Evolutionary conservation across 2,329 filamentous ascomycete species (phyloP).

Genomic region (Rhinocladiella mackenziei): DNA sequence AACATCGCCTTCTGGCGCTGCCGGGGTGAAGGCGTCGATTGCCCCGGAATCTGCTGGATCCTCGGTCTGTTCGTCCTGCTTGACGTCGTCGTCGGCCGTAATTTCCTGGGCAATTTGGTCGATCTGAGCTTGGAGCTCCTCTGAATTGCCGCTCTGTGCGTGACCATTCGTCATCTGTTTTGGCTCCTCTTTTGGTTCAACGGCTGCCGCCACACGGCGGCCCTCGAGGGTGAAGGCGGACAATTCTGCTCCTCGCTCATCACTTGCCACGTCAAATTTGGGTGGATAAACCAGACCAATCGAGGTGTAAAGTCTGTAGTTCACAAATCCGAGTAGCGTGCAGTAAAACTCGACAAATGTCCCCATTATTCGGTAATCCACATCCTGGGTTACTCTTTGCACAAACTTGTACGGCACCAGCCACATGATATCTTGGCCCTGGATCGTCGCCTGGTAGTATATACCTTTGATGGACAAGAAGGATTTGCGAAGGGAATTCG

Average conservation of each 20-base stretch:
- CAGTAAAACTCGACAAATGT: slow-evolving; percentile 99
- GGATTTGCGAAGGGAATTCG: slow-evolving; percentile 86
- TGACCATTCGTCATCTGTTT: slow-evolving; percentile 52
- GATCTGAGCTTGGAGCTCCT: slow-evolving; percentile 65
- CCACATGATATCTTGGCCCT: slow-evolving; percentile 96
- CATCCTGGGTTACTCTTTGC: slow-evolving; percentile 85
- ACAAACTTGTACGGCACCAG: slow-evolving; percentile 97
- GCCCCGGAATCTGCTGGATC: slow-evolving; percentile 42
- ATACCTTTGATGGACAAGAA: slow-evolving; percentile 99
- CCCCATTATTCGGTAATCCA: slow-evolving; percentile 98
- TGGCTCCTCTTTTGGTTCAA: slow-evolving; percentile 48
- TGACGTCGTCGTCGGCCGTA: slow-evolving; percentile 41
- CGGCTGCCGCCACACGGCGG: slow-evolving; percentile 50
- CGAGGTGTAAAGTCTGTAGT: slow-evolving; percentile 89
- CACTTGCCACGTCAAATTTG: slow-evolving; percentile 81
- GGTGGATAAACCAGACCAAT: slow-evolving; percentile 92
- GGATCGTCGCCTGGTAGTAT: slow-evolving; percentile 96
- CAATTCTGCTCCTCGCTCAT: slow-evolving; percentile 84
- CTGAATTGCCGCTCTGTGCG: slow-evolving; percentile 54
- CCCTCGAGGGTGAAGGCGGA: slow-evolving; percentile 88
- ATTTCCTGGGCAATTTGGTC: slow-evolving; percentile 49
- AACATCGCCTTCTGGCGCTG: slow-evolving; percentile 77
- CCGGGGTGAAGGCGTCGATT: slow-evolving; percentile 89
- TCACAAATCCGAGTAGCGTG: slow-evolving; percentile 89
- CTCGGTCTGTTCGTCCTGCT: slow-evolving; percentile 42